Evolutionary conservation across 306 rosid species (phyloP).

Genomic region (Styphnolobium japonicum): DNA sequence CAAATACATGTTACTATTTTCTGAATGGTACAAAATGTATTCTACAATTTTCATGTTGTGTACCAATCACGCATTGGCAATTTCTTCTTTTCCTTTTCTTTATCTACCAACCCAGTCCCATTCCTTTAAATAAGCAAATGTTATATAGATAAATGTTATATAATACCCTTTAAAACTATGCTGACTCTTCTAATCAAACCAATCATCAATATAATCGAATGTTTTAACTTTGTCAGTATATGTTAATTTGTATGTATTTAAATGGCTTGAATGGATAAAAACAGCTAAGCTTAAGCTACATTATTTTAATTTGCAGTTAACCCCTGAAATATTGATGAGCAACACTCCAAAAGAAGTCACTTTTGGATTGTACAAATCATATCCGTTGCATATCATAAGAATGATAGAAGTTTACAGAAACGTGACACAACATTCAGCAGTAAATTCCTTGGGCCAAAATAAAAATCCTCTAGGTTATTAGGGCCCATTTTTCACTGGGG

Average conservation of each 20-base stretch:
- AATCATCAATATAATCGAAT: neutral
- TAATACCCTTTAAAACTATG: no score
- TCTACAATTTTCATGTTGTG: no score
- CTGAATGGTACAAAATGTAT: no score
- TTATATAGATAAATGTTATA: no score
- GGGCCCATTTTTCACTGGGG: neutral
- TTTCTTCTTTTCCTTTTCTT: no score
- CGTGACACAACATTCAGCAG: neutral
- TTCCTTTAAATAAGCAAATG: no score
- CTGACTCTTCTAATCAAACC: neutral
- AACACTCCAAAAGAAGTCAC: neutral
- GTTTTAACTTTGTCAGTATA: neutral
- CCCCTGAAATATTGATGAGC: neutral
- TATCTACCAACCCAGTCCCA: no score
- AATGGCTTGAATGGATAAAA: neutral
- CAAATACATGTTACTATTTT: no score
- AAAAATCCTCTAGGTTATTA: neutral
- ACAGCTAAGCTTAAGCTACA: neutral
- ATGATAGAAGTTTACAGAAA: slow-evolving; percentile 29
- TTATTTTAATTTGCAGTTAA: neutral
- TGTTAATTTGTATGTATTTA: neutral
- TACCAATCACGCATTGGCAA: no score
- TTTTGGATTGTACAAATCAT: neutral
- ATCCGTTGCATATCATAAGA: neutral
- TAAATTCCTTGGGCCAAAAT: neutral